These are phyloP conservation scores for Dothideomycetes sp. DNA, from an alignment of 2,329 filamentous ascomycete genomes.

Conservation along the genomic window DNA sequence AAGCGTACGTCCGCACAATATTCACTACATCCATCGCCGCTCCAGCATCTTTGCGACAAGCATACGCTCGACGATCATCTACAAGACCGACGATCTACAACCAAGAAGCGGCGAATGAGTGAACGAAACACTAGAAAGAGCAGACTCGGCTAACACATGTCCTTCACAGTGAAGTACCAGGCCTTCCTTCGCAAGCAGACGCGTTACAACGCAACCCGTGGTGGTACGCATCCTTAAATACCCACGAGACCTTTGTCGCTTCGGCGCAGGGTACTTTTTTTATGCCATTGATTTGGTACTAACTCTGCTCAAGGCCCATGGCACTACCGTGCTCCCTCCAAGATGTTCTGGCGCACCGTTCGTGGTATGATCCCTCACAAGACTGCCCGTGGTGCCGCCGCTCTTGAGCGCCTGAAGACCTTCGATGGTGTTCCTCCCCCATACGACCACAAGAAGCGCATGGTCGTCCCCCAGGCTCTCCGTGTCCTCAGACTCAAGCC, in stretches of 20 bases:
- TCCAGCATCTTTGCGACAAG: neutral
- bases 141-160: conserved; percentile 10
- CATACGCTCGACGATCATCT: no score
- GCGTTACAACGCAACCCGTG: conserved; percentile 97
- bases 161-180: conserved; percentile 96
- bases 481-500: conserved; percentile 94
- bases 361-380: conserved; percentile 99
- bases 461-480: conserved; percentile 97
- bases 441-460: conserved; percentile 99
- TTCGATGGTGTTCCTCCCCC: conserved; percentile 98
- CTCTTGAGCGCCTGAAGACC: conserved; percentile 97
- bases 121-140: conserved; percentile 10
- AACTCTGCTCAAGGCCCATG: conserved; percentile 63
- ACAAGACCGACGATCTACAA: neutral
- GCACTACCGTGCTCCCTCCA: conserved; percentile 98
- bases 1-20: conserved; percentile 82
- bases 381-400: conserved; percentile 93
- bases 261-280: conserved; percentile 11
- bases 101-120: conserved; percentile 7
- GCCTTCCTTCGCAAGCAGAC: conserved; percentile 99
- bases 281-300: conserved; percentile 9
- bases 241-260: conserved; percentile 10
- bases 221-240: conserved; percentile 57
- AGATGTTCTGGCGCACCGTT: conserved; percentile 99
- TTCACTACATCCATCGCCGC: conserved; percentile 11